These are phyloP conservation scores for Podosphaera leucotricha DNA, from an alignment of 2,329 filamentous ascomycete species.

Conservation along the genomic window DNA sequence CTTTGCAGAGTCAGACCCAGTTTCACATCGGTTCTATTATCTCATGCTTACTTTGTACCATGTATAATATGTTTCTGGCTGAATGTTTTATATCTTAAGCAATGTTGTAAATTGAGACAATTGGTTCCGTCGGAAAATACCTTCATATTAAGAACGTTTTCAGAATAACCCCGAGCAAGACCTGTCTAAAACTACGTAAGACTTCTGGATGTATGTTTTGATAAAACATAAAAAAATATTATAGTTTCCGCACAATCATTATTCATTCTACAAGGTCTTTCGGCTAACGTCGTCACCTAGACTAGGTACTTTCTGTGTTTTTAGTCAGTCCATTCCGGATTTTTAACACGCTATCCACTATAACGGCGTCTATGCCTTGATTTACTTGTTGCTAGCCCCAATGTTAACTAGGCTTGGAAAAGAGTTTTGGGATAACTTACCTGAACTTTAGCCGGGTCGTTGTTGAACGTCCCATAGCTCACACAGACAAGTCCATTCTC, in stretches of 20 bases:
- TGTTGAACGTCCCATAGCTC: conserved; percentile 79
- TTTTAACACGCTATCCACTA: conserved; percentile 82
- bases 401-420: neutral
- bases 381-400: conserved; percentile 44
- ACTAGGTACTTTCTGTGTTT: conserved; percentile 4
- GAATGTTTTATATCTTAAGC: too few relatives aligned
- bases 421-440: conserved; percentile 24
- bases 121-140: too few relatives aligned
- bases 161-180: too few relatives aligned
- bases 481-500: conserved; percentile 85
- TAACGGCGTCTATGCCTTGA: conserved; percentile 91
- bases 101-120: too few relatives aligned
- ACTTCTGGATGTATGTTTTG: too few relatives aligned
- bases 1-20: too few relatives aligned
- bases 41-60: too few relatives aligned
- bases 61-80: too few relatives aligned
- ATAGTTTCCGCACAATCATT: neutral
- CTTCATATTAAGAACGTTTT: too few relatives aligned
- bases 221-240: too few relatives aligned
- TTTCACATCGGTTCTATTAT: too few relatives aligned
- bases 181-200: too few relatives aligned
- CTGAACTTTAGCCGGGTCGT: conserved; percentile 65
- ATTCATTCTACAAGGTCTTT: neutral
- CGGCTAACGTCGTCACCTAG: neutral
- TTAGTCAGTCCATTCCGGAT: conserved; percentile 59